Conservation (phyloP, 805 yeast genomes). For the Wickerhamomyces subpelliculosus region DNA sequence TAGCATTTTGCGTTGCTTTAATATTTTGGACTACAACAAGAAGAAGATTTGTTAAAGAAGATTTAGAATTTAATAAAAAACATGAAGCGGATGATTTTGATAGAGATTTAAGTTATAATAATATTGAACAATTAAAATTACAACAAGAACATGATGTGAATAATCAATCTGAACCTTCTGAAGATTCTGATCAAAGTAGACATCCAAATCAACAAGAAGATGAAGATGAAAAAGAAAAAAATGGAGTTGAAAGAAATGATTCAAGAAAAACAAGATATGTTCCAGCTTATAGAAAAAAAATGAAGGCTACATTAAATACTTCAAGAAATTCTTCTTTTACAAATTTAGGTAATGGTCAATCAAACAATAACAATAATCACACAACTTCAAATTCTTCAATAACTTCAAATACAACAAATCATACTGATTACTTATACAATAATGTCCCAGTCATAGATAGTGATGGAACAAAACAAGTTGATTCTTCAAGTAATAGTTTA, state of each 20-base stretch:
- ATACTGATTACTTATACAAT: slow-evolving; percentile 20
- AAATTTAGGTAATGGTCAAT: slow-evolving; percentile 14
- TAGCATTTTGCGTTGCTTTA: slow-evolving; percentile 29
- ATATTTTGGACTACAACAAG: slow-evolving; percentile 33
- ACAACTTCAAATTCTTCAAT: slow-evolving; percentile 19
- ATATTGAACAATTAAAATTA: slow-evolving; percentile 20
- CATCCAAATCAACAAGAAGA: background rate
- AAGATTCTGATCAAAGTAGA: slow-evolving; percentile 5
- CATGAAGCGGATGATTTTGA: slow-evolving; percentile 29
- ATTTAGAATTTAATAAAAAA: slow-evolving; percentile 20
- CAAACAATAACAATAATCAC: slow-evolving; percentile 9
- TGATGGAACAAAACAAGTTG: slow-evolving; percentile 1
- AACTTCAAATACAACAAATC: slow-evolving; percentile 16
- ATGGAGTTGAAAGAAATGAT: slow-evolving; percentile 3
- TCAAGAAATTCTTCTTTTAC: slow-evolving; percentile 18
- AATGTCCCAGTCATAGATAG: slow-evolving; percentile 19
- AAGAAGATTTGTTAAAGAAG: slow-evolving; percentile 31
- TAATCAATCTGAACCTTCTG: slow-evolving; percentile 4
- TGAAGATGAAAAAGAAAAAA: slow-evolving; percentile 4
- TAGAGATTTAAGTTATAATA: slow-evolving; percentile 26
- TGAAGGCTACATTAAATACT: slow-evolving; percentile 19
- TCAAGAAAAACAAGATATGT: slow-evolving; percentile 19
- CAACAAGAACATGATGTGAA: background rate
- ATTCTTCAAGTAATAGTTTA: slow-evolving; percentile 5
- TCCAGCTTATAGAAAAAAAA: slow-evolving; percentile 32